Conservation (phyloP, 1,284 basidiomycete species). For the Moesziomyces parantarcticus region DNA sequence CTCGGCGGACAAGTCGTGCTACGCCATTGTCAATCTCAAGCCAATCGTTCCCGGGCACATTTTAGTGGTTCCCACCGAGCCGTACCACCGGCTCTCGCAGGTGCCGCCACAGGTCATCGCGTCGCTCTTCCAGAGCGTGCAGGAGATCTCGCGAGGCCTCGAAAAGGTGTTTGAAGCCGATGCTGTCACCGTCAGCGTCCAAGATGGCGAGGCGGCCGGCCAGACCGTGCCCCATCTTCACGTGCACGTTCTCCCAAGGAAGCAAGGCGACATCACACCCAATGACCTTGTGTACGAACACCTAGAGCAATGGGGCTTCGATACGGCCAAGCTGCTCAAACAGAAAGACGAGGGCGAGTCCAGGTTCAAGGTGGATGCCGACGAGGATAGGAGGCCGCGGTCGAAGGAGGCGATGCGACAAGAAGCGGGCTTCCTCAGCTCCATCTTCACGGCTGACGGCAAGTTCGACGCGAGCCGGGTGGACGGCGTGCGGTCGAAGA, state of each 20-base stretch:
- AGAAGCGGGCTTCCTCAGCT: constrained; percentile 51
- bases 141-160: constrained; percentile 50
- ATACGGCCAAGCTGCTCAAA: constrained; percentile 28
- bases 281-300: constrained; percentile 60
- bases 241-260: constrained; percentile 64
- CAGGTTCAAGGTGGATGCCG: constrained; percentile 32
- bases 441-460: constrained; percentile 26
- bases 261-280: constrained; percentile 58
- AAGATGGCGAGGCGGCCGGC: constrained; percentile 60
- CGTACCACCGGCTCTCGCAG: constrained; percentile 52
- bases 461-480: constrained; percentile 21
- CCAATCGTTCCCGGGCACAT: constrained; percentile 66
- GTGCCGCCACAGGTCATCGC: constrained; percentile 41
- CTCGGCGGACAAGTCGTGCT: constrained; percentile 22
- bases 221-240: constrained; percentile 65
- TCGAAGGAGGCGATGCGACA: constrained; percentile 53
- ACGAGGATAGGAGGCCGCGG: constrained; percentile 56
- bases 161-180: constrained; percentile 55
- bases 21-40: constrained; percentile 65
- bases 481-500: background rate
- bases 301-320: constrained; percentile 54
- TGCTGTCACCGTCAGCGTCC: constrained; percentile 61
- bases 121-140: constrained; percentile 57
- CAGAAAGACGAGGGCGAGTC: constrained; percentile 7
- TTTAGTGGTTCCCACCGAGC: constrained; percentile 57